These are phyloP conservation scores for Corylus heterophylla DNA, from an alignment of 306 rosid genomes.

Conservation along the genomic window DNA sequence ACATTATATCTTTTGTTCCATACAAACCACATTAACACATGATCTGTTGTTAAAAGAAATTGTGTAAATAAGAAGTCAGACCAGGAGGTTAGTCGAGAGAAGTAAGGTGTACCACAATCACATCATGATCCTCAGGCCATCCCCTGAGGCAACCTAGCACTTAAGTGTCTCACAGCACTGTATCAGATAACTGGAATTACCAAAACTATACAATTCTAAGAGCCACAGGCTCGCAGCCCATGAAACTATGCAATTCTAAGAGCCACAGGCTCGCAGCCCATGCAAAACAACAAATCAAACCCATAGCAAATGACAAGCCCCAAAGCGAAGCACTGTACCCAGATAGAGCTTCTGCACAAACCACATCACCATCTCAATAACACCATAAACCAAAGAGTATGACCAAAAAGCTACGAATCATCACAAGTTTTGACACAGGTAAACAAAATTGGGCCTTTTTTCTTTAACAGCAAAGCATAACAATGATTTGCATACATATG, in stretches of 20 bases:
- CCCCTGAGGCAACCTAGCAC: slow-evolving; percentile 7
- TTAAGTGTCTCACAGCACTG: slow-evolving; percentile 18
- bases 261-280: background rate
- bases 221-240: background rate
- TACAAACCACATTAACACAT: no score
- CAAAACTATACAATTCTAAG: slow-evolving; percentile 15
- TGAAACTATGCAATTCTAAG: no score
- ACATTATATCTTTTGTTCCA: background rate
- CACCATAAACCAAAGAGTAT: background rate
- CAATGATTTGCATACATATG: background rate
- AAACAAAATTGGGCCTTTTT: background rate
- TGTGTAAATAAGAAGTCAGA: no score
- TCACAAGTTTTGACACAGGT: background rate
- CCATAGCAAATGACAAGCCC: background rate
- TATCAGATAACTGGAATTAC: slow-evolving; percentile 18
- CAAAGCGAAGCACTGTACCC: background rate
- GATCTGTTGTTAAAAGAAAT: no score
- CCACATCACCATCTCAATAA: background rate
- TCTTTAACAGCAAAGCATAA: background rate
- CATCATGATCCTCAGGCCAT: slow-evolving; percentile 10
- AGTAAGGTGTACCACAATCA: slow-evolving; percentile 10
- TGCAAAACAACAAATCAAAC: background rate
- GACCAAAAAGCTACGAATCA: background rate
- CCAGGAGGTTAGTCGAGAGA: background rate
- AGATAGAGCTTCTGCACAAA: background rate